phyloP scores from a whole-genome alignment of 345 rosid genomes.

The Acer yangbiense region DNA sequence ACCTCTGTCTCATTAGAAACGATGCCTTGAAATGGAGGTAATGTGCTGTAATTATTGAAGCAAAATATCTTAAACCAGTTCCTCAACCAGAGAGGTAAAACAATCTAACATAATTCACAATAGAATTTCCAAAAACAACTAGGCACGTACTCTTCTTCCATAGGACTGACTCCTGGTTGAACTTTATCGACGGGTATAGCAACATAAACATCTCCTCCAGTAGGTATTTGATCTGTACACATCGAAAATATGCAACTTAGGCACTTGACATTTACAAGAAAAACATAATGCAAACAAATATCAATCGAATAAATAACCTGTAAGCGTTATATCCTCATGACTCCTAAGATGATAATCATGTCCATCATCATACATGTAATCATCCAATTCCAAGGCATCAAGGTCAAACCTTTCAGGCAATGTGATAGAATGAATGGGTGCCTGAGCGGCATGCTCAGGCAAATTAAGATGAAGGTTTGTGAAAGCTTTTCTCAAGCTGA shows the following conservation, averaged over 20 bases:
- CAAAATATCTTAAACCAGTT: not conserved
- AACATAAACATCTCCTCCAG: conserved; percentile 60
- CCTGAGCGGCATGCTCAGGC: conserved; percentile 72
- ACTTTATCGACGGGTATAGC: conserved; percentile 61
- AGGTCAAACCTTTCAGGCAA: conserved; percentile 66
- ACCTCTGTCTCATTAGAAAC: conserved; percentile 24
- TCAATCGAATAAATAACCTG: conserved; percentile 34
- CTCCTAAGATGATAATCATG: conserved; percentile 55
- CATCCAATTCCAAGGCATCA: conserved; percentile 63
- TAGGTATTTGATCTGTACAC: conserved; percentile 66
- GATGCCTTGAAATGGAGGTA: conserved; percentile 19
- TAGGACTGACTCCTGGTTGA: conserved; percentile 27
- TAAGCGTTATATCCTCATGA: conserved; percentile 74
- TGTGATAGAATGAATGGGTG: conserved; percentile 66
- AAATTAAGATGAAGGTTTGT: conserved; percentile 52
- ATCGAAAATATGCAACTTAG: not conserved
- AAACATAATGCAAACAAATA: not conserved
- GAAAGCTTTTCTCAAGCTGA: conserved; percentile 62
- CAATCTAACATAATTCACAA: not conserved
- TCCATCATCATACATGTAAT: conserved; percentile 38
- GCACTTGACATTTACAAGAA: no score
- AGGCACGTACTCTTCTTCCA: conserved; percentile 51
- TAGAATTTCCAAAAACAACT: conserved; percentile 15
- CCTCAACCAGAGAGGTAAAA: conserved; percentile 8
- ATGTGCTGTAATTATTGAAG: conserved; percentile 30